Evolutionary conservation across 2,329 filamentous ascomycete species (phyloP).

Genomic region (Penicillium psychrosexuale): DNA sequence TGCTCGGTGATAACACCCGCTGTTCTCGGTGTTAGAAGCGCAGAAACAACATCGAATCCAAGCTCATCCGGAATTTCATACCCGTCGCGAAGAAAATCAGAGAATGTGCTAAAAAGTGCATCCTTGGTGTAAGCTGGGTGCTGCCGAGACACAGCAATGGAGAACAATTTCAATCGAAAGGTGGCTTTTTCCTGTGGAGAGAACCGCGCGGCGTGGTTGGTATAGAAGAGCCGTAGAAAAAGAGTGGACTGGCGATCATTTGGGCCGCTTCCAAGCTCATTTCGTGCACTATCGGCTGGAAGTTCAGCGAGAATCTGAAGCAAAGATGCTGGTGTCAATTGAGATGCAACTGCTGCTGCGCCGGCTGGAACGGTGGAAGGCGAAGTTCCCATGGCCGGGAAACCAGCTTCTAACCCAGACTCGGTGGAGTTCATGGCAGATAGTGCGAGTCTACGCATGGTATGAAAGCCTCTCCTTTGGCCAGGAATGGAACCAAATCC

Average conservation of each 20-base stretch:
- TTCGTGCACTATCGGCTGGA: constrained; percentile 29
- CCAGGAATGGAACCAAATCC: constrained; percentile 18
- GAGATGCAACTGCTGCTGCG: constrained; percentile 5
- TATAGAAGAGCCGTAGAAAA: constrained; percentile 44
- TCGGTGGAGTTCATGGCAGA: not conserved
- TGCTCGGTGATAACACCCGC: constrained; percentile 5
- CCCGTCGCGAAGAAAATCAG: constrained; percentile 34
- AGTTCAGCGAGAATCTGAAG: constrained; percentile 30
- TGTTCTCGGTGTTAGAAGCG: constrained; percentile 32
- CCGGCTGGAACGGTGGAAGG: not conserved
- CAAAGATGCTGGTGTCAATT: constrained; percentile 21
- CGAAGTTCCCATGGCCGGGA: not conserved
- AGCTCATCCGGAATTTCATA: constrained; percentile 35
- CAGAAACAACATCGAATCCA: constrained; percentile 37
- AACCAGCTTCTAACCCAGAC: not conserved
- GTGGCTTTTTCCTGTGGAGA: constrained; percentile 31
- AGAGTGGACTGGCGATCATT: constrained; percentile 41
- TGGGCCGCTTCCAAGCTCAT: constrained; percentile 37
- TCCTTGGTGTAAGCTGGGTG: constrained; percentile 41
- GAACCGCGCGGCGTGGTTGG: constrained; percentile 26
- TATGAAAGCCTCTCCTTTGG: constrained; percentile 32
- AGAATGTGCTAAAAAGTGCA: constrained; percentile 33
- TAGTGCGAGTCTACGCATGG: constrained; percentile 2
- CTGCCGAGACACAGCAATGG: constrained; percentile 37
- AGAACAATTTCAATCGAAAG: constrained; percentile 36